These are phyloP conservation scores for Senna siamea DNA, from an alignment of 306 rosid genomes.

Conservation along the genomic window DNA sequence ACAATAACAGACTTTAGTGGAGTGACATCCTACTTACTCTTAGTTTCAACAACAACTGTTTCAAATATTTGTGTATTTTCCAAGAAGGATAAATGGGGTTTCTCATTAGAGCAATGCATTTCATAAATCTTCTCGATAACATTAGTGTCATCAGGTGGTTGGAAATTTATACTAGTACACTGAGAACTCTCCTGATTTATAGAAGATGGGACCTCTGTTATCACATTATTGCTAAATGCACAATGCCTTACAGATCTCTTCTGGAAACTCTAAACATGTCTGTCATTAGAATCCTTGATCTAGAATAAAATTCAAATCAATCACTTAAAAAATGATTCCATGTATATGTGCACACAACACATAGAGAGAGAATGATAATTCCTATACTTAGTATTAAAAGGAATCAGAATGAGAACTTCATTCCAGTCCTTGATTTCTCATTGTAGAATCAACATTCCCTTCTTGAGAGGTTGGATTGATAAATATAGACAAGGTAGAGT, in stretches of 20 bases:
- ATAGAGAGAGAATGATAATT: no score
- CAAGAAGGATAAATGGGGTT: constrained; percentile 47
- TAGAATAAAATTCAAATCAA: constrained; percentile 37
- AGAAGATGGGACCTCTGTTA: constrained; percentile 56
- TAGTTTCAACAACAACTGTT: constrained; percentile 41
- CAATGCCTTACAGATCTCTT: constrained; percentile 81
- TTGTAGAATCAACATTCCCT: no score
- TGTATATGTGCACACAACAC: background rate
- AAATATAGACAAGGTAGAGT: no score
- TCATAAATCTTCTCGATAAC: constrained; percentile 62
- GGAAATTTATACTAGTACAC: constrained; percentile 48
- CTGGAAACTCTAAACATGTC: constrained; percentile 74
- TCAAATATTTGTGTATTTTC: constrained; percentile 49
- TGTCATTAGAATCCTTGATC: constrained; percentile 64
- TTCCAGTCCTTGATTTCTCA: no score
- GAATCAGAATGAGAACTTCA: no score
- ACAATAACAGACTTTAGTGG: constrained; percentile 57
- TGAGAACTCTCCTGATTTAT: constrained; percentile 66
- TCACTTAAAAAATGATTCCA: no score
- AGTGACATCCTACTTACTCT: constrained; percentile 46
- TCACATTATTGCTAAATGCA: constrained; percentile 81
- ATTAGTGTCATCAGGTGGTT: constrained; percentile 46
- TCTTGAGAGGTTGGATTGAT: no score
- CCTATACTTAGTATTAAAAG: no score
- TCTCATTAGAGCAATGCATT: constrained; percentile 55